phyloP scores from a whole-genome alignment of 1,284 basidiomycete genomes.

The Salmacisia buchloeana region DNA sequence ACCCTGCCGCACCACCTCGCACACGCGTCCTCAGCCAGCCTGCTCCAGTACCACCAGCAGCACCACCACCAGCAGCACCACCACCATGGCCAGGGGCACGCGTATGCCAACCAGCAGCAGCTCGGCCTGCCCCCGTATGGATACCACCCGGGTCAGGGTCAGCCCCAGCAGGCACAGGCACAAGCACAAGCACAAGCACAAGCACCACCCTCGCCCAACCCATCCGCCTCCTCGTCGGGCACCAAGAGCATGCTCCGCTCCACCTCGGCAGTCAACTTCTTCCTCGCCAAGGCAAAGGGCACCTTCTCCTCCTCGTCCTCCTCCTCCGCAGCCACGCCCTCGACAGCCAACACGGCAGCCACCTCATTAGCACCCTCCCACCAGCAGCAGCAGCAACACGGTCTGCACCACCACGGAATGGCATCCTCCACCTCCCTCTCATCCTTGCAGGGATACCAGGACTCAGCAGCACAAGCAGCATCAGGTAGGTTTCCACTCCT shows the following conservation, averaged over 20 bases:
- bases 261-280: conserved; percentile 42
- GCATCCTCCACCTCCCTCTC: conserved; percentile 26
- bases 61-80: conserved; percentile 12
- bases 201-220: neutral
- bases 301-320: conserved; percentile 33
- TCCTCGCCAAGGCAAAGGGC: conserved; percentile 40
- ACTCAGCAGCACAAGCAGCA: conserved; percentile 19
- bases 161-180: neutral
- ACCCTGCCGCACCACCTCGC: too few relatives aligned
- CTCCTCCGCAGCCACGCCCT: too few relatives aligned
- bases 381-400: conserved; percentile 21
- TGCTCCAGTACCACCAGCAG: conserved; percentile 10
- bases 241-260: conserved; percentile 28
- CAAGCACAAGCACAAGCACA: neutral
- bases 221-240: neutral
- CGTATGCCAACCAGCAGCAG: too few relatives aligned
- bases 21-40: neutral
- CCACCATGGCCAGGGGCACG: neutral
- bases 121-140: too few relatives aligned
- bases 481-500: conserved; percentile 13
- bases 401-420: neutral
- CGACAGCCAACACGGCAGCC: neutral
- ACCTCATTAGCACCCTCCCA: neutral
- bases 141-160: too few relatives aligned
- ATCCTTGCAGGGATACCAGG: conserved; percentile 28